phyloP scores from a whole-genome alignment of 2,329 filamentous ascomycete genomes.

The Claviceps sorghi region DNA sequence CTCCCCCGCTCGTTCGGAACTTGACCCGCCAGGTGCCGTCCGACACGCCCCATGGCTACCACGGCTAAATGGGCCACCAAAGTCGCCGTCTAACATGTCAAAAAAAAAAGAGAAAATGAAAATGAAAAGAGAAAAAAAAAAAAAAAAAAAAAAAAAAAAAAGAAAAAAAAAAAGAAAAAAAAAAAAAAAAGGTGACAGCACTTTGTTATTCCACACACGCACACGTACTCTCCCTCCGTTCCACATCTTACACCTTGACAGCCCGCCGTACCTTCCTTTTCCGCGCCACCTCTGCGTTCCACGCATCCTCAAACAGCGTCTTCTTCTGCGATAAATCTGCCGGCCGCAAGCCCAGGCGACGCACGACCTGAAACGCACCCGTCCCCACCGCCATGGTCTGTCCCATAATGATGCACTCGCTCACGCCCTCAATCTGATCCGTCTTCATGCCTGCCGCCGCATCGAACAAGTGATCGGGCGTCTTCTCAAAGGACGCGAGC shows the following conservation, averaged over 20 bases:
- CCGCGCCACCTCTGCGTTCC: conserved; percentile 22
- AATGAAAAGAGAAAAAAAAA: not conserved
- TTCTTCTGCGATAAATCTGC: conserved; percentile 42
- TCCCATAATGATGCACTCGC: conserved; percentile 96
- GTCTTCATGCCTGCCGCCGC: conserved; percentile 84
- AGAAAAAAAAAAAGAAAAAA: not conserved
- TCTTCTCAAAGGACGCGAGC: conserved; percentile 94
- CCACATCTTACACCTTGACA: not conserved
- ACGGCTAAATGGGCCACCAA: not conserved
- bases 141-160: not conserved
- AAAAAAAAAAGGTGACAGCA: not conserved
- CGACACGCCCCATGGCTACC: no score
- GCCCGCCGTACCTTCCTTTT: not conserved
- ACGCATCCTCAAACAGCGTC: conserved; percentile 59
- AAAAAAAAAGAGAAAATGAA: not conserved
- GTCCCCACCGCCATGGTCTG: conserved; percentile 88
- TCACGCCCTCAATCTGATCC: conserved; percentile 84
- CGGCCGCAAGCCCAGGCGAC: conserved; percentile 54
- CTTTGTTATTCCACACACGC: not conserved
- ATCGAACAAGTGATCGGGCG: conserved; percentile 91
- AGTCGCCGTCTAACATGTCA: not conserved
- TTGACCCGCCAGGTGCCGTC: no score
- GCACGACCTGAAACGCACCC: conserved; percentile 78
- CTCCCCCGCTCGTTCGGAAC: no score
- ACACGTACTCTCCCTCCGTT: not conserved